Base-by-base conservation (phyloP, 495 filamentous ascomycete genomes). In the Mytilinidion resinicola region DNA sequence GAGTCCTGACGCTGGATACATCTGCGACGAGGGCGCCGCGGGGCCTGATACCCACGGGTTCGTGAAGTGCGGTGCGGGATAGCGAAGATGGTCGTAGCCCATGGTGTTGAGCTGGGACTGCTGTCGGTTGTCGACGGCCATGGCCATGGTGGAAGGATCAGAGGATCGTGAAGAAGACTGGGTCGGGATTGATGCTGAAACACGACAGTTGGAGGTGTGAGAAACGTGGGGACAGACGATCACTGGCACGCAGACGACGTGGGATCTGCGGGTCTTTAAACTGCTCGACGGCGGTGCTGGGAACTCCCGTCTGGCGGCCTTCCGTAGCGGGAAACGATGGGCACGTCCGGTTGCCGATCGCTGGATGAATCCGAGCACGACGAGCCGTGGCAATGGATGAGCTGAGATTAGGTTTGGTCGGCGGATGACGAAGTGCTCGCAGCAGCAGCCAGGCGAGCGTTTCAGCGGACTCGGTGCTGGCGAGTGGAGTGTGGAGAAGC, bases 21-120 rank as follows among this genome's bases (percentile, higher is more conserved):
- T 68, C 1, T 79, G 76, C 21, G 77, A 75, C 44, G 77, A 76
- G 49, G 82, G 75, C 17, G 85, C 80, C 30, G 84, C 78, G n/a
- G 76, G 72, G 6, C 76, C 73, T 55, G 85, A 76, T 55, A 77
- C 78, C 91, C 91, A 97, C 14, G 92, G 92, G 71, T 97, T 91
- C 68, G 89, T 91, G 77, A 97, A 97, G 68, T 92, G 88, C 49
- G 91, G 89, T 46, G 82, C 72, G 51, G 77, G 85, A 75, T 86
- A 86, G 62, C 84, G 81, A 68, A 87, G 78, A 72, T 84, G 84
- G 72, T 92, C 88, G 78, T 91, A 95, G 72, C 82, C 81, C 78
- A 92, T 82, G 57, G 49, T 57, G 63, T 81, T 82, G 76, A 89
- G 84, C 74, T 89, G 85, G 50, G 81, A 78, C 77, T 88, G 90